phyloP scores from a whole-genome alignment of 2,329 filamentous ascomycete species.

The Periconia sp. region DNA sequence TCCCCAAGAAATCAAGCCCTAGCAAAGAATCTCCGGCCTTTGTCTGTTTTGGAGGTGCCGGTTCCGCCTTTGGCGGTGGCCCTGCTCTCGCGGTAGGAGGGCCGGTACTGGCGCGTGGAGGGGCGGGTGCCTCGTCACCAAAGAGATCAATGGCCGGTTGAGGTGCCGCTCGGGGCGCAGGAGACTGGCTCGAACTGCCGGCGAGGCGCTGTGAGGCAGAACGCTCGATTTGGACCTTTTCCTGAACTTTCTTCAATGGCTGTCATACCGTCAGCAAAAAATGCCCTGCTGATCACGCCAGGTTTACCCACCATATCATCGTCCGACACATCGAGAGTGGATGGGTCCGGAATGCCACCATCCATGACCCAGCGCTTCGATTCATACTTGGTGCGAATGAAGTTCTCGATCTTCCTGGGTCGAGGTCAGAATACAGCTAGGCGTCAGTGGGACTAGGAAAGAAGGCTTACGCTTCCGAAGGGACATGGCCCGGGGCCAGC shows the following conservation, averaged over 20 bases:
- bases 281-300: conserved; percentile 19
- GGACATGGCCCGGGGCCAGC: conserved; percentile 84
- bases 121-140: conserved; percentile 70
- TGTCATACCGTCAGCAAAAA: conserved; percentile 30
- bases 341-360: conserved; percentile 89
- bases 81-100: conserved; percentile 60
- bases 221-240: conserved; percentile 69
- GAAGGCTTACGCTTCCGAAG: conserved; percentile 73
- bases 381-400: conserved; percentile 98
- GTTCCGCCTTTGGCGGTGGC: conserved; percentile 66
- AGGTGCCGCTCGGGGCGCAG: conserved; percentile 47
- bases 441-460: background rate
- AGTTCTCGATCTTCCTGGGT: conserved; percentile 91
- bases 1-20: conserved; percentile 88
- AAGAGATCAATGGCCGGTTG: conserved; percentile 71
- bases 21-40: conserved; percentile 84
- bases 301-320: conserved; percentile 72
- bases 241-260: conserved; percentile 68
- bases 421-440: conserved; percentile 5
- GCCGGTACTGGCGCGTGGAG: conserved; percentile 71
- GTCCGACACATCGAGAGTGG: conserved; percentile 77
- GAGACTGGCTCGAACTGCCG: conserved; percentile 31
- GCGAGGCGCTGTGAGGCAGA: conserved; percentile 57
- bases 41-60: conserved; percentile 60
- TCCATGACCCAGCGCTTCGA: conserved; percentile 99